Percentiles rank a stretch among this genome's conserved stretches.
These are phyloP conservation scores for Trichosporon sp. DNA, from an alignment of 1,284 basidiomycete genomes.

Conservation along the genomic window DNA sequence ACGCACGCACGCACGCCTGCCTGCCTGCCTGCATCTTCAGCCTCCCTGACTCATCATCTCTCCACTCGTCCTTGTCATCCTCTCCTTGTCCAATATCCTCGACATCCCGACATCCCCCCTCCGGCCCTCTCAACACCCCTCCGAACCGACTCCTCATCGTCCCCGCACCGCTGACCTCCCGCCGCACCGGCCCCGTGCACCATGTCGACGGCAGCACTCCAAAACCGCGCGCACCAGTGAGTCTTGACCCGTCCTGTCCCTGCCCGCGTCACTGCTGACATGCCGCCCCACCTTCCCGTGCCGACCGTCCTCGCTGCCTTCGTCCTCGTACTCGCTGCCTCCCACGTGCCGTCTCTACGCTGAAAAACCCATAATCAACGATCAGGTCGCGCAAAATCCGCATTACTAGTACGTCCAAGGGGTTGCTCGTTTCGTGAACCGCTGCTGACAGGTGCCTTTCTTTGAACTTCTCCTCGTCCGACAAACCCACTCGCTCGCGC, in stretches of 20 bases:
- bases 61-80: slow-evolving; percentile 6
- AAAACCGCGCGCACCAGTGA: slow-evolving; percentile 4
- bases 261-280: background rate
- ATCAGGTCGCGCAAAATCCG: slow-evolving; percentile 30
- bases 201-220: slow-evolving; percentile 5
- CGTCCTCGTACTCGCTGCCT: background rate
- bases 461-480: background rate
- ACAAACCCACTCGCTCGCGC: background rate
- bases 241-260: background rate
- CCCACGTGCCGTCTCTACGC: background rate
- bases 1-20: too few relatives aligned
- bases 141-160: background rate
- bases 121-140: background rate
- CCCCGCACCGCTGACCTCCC: background rate
- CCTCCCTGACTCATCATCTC: background rate
- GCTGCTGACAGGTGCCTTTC: slow-evolving; percentile 8
- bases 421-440: background rate
- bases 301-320: background rate
- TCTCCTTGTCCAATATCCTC: background rate
- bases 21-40: background rate
- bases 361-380: background rate
- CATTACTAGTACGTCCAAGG: slow-evolving; percentile 29
- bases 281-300: background rate
- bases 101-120: background rate
- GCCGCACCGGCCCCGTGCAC: background rate